These are phyloP conservation scores for Fusarium begoniae DNA, from an alignment of 2,329 filamentous ascomycete species.

Conservation along the genomic window DNA sequence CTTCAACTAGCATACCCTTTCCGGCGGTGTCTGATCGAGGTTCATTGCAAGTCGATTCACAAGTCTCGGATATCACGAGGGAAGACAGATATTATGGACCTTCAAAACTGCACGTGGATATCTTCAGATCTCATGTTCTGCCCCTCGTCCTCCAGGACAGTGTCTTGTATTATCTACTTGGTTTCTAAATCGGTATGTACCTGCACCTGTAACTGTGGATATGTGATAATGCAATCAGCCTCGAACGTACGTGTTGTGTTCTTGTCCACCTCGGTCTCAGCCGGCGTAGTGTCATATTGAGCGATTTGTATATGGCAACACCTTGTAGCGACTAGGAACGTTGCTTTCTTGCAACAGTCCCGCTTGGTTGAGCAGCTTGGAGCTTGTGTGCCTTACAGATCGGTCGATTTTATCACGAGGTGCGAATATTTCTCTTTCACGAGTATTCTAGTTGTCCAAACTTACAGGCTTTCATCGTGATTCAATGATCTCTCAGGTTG, in stretches of 20 bases:
- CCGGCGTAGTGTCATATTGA: slow-evolving; percentile 23
- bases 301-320: slow-evolving; percentile 23
- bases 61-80: slow-evolving; percentile 7
- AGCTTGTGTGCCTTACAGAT: slow-evolving; percentile 6
- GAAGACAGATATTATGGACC: neutral
- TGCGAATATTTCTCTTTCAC: neutral
- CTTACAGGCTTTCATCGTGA: neutral
- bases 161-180: slow-evolving; percentile 25
- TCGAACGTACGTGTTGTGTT: slow-evolving; percentile 26
- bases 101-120: slow-evolving; percentile 22
- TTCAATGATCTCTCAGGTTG: neutral
- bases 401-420: slow-evolving; percentile 29
- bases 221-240: neutral
- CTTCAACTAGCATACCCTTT: neutral
- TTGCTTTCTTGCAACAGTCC: slow-evolving; percentile 8
- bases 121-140: slow-evolving; percentile 9
- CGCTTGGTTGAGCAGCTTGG: neutral
- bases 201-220: slow-evolving; percentile 19
- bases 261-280: slow-evolving; percentile 10
- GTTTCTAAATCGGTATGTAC: neutral
- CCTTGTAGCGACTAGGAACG: slow-evolving; percentile 6
- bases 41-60: slow-evolving; percentile 12
- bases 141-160: neutral
- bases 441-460: neutral
- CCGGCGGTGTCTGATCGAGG: slow-evolving; percentile 12